Evolutionary conservation across 495 filamentous ascomycete genomes (phyloP).

Genomic region (Viridothelium virens): DNA sequence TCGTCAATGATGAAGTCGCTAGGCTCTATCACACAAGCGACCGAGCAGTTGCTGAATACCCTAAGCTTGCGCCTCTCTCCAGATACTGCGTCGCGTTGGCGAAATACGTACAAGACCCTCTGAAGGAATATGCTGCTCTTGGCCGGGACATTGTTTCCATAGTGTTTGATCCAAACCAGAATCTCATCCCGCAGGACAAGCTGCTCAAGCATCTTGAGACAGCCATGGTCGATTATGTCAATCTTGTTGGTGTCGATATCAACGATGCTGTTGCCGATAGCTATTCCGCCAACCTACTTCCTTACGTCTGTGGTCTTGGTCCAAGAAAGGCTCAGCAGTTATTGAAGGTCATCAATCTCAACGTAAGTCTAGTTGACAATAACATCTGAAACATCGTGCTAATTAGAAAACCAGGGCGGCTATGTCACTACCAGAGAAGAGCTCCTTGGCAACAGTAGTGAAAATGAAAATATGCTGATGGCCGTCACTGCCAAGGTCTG

Average conservation of each 20-base stretch:
- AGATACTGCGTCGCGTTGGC: conserved; percentile 85
- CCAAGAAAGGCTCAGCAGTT: conserved; percentile 81
- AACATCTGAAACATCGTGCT: conserved; percentile 7
- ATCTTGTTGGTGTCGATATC: conserved; percentile 87
- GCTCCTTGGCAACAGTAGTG: conserved; percentile 63
- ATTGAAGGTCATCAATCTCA: conserved; percentile 81
- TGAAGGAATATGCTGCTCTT: conserved; percentile 91
- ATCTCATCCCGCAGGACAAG: conserved; percentile 78
- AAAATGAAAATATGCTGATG: conserved; percentile 61
- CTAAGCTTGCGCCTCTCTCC: conserved; percentile 62
- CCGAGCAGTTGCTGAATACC: conserved; percentile 73
- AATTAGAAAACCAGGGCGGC: conserved; percentile 46
- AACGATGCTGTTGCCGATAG: conserved; percentile 77
- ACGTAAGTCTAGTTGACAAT: conserved; percentile 29
- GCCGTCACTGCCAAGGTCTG: conserved; percentile 86
- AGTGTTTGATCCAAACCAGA: conserved; percentile 79
- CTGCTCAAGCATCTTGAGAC: conserved; percentile 79
- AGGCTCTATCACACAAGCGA: conserved; percentile 85
- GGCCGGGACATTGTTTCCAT: conserved; percentile 82
- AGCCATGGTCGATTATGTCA: conserved; percentile 96
- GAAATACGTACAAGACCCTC: conserved; percentile 83
- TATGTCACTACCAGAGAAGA: conserved; percentile 72
- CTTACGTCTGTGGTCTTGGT: conserved; percentile 88
- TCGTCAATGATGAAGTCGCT: conserved; percentile 94
- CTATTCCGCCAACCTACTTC: conserved; percentile 77